phyloP scores from a whole-genome alignment of 2,329 filamentous ascomycete genomes.

The Cercospora berteroae region DNA sequence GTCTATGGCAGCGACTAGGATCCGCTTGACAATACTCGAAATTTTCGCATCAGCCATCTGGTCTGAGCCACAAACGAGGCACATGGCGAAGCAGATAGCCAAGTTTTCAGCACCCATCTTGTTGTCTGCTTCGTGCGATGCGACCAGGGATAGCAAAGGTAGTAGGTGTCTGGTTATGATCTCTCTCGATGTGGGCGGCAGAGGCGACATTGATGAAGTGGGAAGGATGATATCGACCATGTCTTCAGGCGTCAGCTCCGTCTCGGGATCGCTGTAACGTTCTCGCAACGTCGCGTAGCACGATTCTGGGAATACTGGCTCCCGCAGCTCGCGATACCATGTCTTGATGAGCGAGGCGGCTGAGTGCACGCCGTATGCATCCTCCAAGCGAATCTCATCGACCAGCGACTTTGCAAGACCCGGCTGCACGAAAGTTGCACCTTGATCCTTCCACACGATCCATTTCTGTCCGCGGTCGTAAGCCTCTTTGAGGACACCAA shows the following conservation, averaged over 20 bases:
- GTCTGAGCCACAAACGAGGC: slow-evolving; percentile 53
- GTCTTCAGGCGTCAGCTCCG: slow-evolving; percentile 42
- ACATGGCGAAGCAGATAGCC: slow-evolving; percentile 55
- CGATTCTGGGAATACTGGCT: slow-evolving; percentile 52
- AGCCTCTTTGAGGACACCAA: slow-evolving; percentile 53
- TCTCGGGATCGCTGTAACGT: slow-evolving; percentile 42
- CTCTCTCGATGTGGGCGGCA: slow-evolving; percentile 47
- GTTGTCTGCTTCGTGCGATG: slow-evolving; percentile 49
- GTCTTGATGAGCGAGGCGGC: slow-evolving; percentile 55
- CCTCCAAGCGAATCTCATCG: slow-evolving; percentile 47
- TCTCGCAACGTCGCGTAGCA: slow-evolving; percentile 50
- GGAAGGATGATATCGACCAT: slow-evolving; percentile 49
- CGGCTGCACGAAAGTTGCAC: slow-evolving; percentile 37
- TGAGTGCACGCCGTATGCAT: slow-evolving; percentile 55
- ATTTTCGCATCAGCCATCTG: slow-evolving; percentile 56
- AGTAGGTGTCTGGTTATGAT: slow-evolving; percentile 53
- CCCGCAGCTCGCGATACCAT: slow-evolving; percentile 55
- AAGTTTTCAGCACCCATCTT: slow-evolving; percentile 57
- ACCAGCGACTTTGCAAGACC: slow-evolving; percentile 41
- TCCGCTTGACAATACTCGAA: slow-evolving; percentile 50
- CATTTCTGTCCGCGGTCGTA: slow-evolving; percentile 56
- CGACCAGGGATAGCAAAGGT: slow-evolving; percentile 50
- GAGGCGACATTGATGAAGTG: slow-evolving; percentile 46
- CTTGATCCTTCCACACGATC: slow-evolving; percentile 53
- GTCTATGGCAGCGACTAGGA: slow-evolving; percentile 50